phyloP scores from a whole-genome alignment of 2,329 filamentous ascomycete species.

The Raffaelea ambrosiae region DNA sequence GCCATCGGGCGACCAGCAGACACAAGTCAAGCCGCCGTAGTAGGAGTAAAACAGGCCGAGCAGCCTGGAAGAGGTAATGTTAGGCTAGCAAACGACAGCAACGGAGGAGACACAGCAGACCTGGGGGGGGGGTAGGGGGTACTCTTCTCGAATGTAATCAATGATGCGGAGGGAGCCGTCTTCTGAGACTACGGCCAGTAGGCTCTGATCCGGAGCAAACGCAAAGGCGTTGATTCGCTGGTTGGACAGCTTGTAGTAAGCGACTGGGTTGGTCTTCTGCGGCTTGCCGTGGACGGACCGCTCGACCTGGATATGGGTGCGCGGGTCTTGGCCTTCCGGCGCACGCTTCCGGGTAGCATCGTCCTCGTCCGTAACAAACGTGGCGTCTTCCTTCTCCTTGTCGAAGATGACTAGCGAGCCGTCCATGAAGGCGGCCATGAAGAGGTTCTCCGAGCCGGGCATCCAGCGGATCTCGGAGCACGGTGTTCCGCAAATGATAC shows the following conservation, averaged over 20 bases:
- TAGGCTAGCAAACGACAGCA: constrained; percentile 75
- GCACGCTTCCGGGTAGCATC: constrained; percentile 44
- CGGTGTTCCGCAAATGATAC: constrained; percentile 76
- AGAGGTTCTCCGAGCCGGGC: constrained; percentile 85
- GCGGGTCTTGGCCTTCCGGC: constrained; percentile 13
- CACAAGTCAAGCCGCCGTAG: constrained; percentile 86
- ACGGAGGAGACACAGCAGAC: not conserved
- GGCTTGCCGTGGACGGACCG: constrained; percentile 89
- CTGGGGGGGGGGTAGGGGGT: not conserved
- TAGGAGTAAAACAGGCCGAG: constrained; percentile 82
- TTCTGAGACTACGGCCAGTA: constrained; percentile 84
- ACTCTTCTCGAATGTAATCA: constrained; percentile 83
- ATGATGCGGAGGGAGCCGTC: constrained; percentile 85
- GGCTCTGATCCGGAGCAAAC: constrained; percentile 81
- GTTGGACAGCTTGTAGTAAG: constrained; percentile 86
- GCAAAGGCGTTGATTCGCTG: constrained; percentile 85
- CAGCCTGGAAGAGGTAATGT: constrained; percentile 64
- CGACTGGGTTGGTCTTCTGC: constrained; percentile 87
- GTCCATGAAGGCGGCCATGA: constrained; percentile 86
- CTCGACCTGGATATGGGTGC: constrained; percentile 57
- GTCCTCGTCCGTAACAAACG: constrained; percentile 64
- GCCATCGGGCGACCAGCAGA: constrained; percentile 95
- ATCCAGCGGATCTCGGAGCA: constrained; percentile 89
- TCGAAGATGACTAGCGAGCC: constrained; percentile 90
- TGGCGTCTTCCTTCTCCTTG: constrained; percentile 88